Evolutionary conservation across 2,329 filamentous ascomycete species (phyloP).

Genomic region (Metarhizium brunneum): DNA sequence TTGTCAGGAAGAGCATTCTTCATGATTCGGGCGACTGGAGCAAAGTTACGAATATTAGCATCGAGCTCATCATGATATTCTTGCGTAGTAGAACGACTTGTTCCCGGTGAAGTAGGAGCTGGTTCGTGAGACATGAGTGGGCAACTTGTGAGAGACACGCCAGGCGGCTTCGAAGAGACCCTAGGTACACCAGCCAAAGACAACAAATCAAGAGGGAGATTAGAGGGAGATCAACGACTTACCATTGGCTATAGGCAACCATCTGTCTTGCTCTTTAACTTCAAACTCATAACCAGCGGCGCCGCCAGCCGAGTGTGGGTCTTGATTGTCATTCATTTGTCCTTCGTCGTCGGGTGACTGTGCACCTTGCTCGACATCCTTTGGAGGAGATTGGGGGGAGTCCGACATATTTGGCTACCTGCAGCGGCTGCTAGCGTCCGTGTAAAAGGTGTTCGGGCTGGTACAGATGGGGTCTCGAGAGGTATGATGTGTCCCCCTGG

Average conservation of each 20-base stretch:
- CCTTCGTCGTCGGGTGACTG: slow-evolving; percentile 90
- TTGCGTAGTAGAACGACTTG: slow-evolving; percentile 35
- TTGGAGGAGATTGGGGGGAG: slow-evolving; percentile 75
- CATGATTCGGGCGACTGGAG: slow-evolving; percentile 97
- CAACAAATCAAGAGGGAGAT: slow-evolving; percentile 35
- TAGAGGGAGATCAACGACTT: slow-evolving; percentile 40
- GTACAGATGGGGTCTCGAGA: slow-evolving; percentile 35
- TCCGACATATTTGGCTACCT: slow-evolving; percentile 86
- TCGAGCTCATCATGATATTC: slow-evolving; percentile 52
- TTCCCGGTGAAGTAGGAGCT: slow-evolving; percentile 40
- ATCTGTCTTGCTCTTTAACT: slow-evolving; percentile 98
- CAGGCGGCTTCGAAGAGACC: slow-evolving; percentile 16
- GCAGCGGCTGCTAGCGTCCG: slow-evolving; percentile 54
- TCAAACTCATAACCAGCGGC: slow-evolving; percentile 80
- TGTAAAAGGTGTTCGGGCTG: slow-evolving; percentile 47
- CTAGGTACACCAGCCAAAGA: not conserved
- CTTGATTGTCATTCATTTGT: slow-evolving; percentile 82
- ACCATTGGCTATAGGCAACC: slow-evolving; percentile 99
- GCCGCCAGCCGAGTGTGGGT: slow-evolving; percentile 61
- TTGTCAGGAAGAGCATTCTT: slow-evolving; percentile 96
- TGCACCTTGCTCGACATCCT: slow-evolving; percentile 89
- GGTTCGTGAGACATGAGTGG: slow-evolving; percentile 53
- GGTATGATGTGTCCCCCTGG: slow-evolving; percentile 48
- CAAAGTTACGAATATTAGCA: slow-evolving; percentile 92
- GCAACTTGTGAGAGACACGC: slow-evolving; percentile 19